Evolutionary conservation across 768 basidiomycete genomes (phyloP).

Genomic region (Pilatotrama ljubarskyi): DNA sequence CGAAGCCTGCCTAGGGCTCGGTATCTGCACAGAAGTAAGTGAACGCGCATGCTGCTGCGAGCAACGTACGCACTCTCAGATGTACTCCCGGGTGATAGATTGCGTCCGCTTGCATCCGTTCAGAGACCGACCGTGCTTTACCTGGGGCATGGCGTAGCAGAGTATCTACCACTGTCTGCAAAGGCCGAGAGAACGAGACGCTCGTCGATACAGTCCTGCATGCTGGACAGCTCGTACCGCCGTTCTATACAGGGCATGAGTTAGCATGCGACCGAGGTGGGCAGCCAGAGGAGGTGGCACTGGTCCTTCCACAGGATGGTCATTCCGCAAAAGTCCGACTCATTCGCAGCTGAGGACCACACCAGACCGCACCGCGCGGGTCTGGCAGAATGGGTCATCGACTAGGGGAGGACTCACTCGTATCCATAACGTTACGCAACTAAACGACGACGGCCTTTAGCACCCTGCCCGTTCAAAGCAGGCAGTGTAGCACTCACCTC

Average conservation of each 20-base stretch:
- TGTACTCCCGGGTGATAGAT: slow-evolving; percentile 63
- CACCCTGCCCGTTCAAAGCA: neutral
- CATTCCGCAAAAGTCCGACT: neutral
- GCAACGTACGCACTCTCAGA: slow-evolving; percentile 50
- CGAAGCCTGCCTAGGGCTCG: slow-evolving; percentile 71
- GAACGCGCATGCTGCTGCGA: neutral
- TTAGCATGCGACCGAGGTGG: neutral
- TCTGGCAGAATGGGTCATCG: neutral
- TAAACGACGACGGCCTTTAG: slow-evolving; percentile 30
- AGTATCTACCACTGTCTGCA: slow-evolving; percentile 73
- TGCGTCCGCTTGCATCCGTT: slow-evolving; percentile 81
- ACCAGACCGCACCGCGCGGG: neutral
- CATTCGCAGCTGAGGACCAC: neutral
- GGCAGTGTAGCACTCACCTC: slow-evolving; percentile 49
- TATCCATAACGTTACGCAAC: slow-evolving; percentile 84
- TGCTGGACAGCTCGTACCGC: slow-evolving; percentile 81
- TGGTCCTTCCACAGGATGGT: too few species aligned
- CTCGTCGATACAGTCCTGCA: slow-evolving; percentile 71
- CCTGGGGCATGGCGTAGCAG: slow-evolving; percentile 72
- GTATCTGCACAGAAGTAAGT: slow-evolving; percentile 49
- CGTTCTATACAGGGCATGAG: slow-evolving; percentile 54
- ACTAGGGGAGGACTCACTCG: slow-evolving; percentile 53
- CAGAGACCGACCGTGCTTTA: slow-evolving; percentile 64
- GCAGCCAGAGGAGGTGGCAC: too few species aligned
- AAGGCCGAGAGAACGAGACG: slow-evolving; percentile 69